Evolutionary conservation across 345 rosid genomes (phyloP).

Genomic region (Lepidium africanum): DNA sequence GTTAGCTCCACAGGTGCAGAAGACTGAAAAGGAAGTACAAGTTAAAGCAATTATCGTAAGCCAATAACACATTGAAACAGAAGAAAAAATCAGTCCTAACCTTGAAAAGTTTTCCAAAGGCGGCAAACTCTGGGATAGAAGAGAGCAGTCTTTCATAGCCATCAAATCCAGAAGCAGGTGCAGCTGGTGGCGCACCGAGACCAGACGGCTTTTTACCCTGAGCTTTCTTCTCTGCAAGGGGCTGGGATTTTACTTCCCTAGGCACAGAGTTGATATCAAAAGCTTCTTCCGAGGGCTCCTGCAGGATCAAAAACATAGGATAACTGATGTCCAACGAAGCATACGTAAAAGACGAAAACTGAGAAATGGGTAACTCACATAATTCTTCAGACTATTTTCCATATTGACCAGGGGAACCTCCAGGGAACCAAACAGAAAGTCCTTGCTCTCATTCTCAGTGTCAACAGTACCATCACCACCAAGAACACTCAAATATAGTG

Average conservation of each 20-base stretch:
- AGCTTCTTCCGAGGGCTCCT: slow-evolving; percentile 82
- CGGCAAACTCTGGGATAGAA: slow-evolving; percentile 69
- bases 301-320: slow-evolving; percentile 22
- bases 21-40: slow-evolving; percentile 41
- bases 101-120: slow-evolving; percentile 91
- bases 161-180: slow-evolving; percentile 64
- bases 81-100: slow-evolving; percentile 27
- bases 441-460: slow-evolving; percentile 53
- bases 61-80: not conserved
- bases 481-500: slow-evolving; percentile 76
- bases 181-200: slow-evolving; percentile 64
- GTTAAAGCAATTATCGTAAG: slow-evolving; percentile 10
- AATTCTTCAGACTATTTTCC: slow-evolving; percentile 84
- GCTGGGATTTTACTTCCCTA: slow-evolving; percentile 76
- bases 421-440: slow-evolving; percentile 73
- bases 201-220: slow-evolving; percentile 85
- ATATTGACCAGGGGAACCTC: slow-evolving; percentile 80
- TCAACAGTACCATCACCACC: slow-evolving; percentile 61
- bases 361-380: slow-evolving; percentile 46
- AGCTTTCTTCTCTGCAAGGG: slow-evolving; percentile 89
- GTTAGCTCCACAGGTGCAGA: slow-evolving; percentile 88
- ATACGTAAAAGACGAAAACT: slow-evolving; percentile 5
- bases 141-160: slow-evolving; percentile 80
- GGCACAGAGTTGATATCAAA: slow-evolving; percentile 85
- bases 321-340: slow-evolving; percentile 4